These are phyloP conservation scores for Amanita polypyramis DNA, from an alignment of 768 basidiomycete species.

Conservation along the genomic window DNA sequence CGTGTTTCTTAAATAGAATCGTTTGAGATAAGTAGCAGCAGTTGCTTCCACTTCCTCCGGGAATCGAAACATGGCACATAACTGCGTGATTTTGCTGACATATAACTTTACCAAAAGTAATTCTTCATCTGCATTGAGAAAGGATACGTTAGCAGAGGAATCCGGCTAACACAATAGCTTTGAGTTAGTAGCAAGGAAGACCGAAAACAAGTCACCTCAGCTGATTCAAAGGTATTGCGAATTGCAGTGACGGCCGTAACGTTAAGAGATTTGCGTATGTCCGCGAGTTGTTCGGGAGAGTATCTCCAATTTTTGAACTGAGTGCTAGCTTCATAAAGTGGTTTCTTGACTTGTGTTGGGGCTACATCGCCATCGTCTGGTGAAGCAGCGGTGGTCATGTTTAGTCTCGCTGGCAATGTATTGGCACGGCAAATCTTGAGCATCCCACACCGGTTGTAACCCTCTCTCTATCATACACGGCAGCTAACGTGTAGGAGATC, in stretches of 20 bases:
- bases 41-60: slow-evolving; percentile 92
- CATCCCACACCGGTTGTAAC: not conserved
- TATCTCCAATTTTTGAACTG: slow-evolving; percentile 88
- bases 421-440: not conserved
- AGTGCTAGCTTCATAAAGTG: slow-evolving; percentile 69
- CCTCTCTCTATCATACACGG: not conserved
- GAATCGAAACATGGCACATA: slow-evolving; percentile 80
- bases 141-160: slow-evolving; percentile 61
- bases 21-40: slow-evolving; percentile 83
- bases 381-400: slow-evolving; percentile 6
- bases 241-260: slow-evolving; percentile 68
- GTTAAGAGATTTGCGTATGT: slow-evolving; percentile 61
- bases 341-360: slow-evolving; percentile 17
- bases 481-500: too few relatives aligned
- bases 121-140: slow-evolving; percentile 78
- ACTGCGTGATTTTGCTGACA: slow-evolving; percentile 70
- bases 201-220: slow-evolving; percentile 45
- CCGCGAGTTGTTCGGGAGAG: slow-evolving; percentile 52
- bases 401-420: not conserved
- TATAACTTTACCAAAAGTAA: slow-evolving; percentile 84
- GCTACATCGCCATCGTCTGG: slow-evolving; percentile 5
- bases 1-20: slow-evolving; percentile 96
- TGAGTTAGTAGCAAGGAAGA: slow-evolving; percentile 10
- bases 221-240: slow-evolving; percentile 63
- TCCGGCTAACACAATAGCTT: slow-evolving; percentile 41